phyloP scores from a whole-genome alignment of 2,329 filamentous ascomycete genomes.

The Botrytis hyacinthi region DNA sequence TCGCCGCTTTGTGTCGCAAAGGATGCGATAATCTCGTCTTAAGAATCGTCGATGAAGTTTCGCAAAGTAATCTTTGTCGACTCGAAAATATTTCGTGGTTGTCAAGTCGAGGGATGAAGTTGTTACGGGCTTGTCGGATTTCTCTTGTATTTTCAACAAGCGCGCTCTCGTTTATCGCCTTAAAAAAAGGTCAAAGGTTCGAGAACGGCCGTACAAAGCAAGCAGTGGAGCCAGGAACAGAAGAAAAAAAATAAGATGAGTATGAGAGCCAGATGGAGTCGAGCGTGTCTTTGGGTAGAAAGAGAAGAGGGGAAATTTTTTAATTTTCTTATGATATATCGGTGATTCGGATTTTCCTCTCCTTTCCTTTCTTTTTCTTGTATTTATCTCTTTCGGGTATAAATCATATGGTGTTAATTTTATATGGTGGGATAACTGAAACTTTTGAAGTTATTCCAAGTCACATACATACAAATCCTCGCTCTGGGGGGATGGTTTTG shows the following conservation, averaged over 20 bases:
- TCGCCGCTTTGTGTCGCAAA: neutral
- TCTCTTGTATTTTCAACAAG: constrained; percentile 18
- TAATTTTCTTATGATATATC: neutral
- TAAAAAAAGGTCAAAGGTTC: constrained; percentile 16
- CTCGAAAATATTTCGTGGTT: constrained; percentile 3
- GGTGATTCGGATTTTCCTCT: constrained; percentile 4
- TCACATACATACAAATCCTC: neutral
- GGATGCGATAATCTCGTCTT: constrained; percentile 7
- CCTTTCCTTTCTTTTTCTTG: neutral
- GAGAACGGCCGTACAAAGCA: constrained; percentile 16
- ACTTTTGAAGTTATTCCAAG: neutral
- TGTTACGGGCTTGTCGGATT: constrained; percentile 19
- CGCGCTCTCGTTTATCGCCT: constrained; percentile 19
- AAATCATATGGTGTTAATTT: neutral
- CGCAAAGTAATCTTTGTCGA: constrained; percentile 6
- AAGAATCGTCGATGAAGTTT: neutral
- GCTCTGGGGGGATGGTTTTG: neutral
- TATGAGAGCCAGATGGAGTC: neutral
- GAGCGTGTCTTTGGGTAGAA: neutral
- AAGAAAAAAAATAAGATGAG: constrained; percentile 1
- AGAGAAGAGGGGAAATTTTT: neutral
- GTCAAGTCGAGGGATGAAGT: constrained; percentile 13
- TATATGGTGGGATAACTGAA: neutral
- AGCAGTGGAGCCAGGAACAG: constrained; percentile 17
- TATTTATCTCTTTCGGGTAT: neutral